Evolutionary conservation across 2,329 filamentous ascomycete genomes (phyloP), one percentile per base, ranked within the genome.

Genomic region (Ascochyta lentis): DNA sequence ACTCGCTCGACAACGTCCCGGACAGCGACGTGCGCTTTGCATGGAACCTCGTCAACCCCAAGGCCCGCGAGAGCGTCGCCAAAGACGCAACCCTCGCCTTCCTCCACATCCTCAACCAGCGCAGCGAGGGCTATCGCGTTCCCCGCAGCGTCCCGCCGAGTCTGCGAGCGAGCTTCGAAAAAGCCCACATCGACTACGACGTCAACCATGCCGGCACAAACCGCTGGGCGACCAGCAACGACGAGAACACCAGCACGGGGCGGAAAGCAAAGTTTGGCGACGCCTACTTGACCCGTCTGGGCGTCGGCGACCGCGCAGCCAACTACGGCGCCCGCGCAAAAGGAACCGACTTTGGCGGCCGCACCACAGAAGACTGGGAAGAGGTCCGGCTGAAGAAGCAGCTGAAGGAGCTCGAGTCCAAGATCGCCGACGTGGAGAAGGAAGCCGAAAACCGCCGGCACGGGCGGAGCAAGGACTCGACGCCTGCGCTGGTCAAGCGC

Each of bases 181-280:
- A 92, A 72, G 96, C 96, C 73, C 87, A 96, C 76, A 98, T 99
- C 74, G 92, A 97, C 78, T 99, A 98, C 79, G 91, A 96, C 71
- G 75, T 98, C 57, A 92, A 96, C 75, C 89, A 89, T 2, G 86
- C 86, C 2, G 82, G 86, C 35, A 89, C 90, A 58, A 89, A 89
- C 58, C 87, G 89, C 68, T 96, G 92, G 90, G 92, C 90, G 2
- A 84, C 86, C 58, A 86, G 89, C 60, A 86, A 88, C 43, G 90
- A 93, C 71, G 91, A 96, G 47, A 85, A 85, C 63, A 97, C 94
- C 0, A 79, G 85, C 33, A 95, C 92, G 0, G 93, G 94, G 54
- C 89, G 91, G 71, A 99, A 99, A 79, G 89, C 92, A 67, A 97
- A 96, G 79, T 99, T 99, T 72, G 95, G 95, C 63, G 95, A 99